These are phyloP conservation scores for Trametes cingulata DNA, from an alignment of 768 basidiomycete genomes.

Conservation along the genomic window DNA sequence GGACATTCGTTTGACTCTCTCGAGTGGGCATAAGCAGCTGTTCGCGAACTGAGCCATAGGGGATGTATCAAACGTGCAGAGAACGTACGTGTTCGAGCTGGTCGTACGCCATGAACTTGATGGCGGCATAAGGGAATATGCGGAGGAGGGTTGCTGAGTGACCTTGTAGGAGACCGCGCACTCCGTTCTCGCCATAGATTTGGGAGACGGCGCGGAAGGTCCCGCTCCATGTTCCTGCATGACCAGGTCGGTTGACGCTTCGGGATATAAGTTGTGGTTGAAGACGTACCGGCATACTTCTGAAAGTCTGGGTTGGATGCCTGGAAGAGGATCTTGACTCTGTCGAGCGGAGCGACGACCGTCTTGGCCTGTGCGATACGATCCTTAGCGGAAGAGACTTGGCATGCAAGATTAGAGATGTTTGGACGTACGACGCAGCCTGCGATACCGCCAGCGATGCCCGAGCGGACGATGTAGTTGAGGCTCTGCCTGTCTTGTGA, in stretches of 20 bases:
- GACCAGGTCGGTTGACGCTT: conserved; percentile 35
- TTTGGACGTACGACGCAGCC: conserved; percentile 79
- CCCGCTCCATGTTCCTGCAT: conserved; percentile 84
- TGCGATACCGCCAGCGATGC: conserved; percentile 90
- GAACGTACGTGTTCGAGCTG: conserved; percentile 70
- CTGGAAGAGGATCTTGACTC: conserved; percentile 99
- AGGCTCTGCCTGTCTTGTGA: conserved; percentile 33
- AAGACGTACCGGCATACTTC: conserved; percentile 80
- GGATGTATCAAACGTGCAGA: not conserved
- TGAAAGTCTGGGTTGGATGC: conserved; percentile 93
- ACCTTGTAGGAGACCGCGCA: conserved; percentile 88
- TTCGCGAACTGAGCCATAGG: not conserved
- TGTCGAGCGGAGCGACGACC: conserved; percentile 91
- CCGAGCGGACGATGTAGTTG: conserved; percentile 59
- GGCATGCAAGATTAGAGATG: conserved; percentile 11
- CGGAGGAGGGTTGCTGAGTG: conserved; percentile 94
- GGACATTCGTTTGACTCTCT: conserved; percentile 71
- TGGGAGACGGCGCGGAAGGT: conserved; percentile 72
- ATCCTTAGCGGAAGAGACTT: conserved; percentile 24
- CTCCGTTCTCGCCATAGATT: conserved; percentile 69
- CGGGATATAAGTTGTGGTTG: not conserved
- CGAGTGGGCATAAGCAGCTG: conserved; percentile 86
- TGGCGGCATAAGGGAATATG: conserved; percentile 95
- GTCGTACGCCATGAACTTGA: conserved; percentile 98
- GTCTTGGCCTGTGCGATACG: conserved; percentile 74